Base-by-base conservation (phyloP, 257 asterid species). In the Forsythia viridissima region DNA sequence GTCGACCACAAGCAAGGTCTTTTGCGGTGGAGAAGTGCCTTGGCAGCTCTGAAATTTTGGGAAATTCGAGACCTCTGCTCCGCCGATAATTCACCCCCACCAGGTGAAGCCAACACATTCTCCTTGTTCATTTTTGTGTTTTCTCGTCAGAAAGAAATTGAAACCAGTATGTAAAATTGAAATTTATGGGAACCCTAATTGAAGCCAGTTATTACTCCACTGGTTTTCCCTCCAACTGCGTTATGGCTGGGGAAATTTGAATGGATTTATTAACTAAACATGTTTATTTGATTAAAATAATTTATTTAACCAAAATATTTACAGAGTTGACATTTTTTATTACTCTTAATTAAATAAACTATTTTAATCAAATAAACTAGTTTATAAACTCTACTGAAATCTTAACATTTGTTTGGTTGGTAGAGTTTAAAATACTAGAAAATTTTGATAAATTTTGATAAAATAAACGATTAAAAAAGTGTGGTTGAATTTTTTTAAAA, bases 51-150 rank as follows among this genome's bases (percentile, higher is more conserved):
- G 80, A 87, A 93, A 41, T 89, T 95, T 55, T 85, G 89, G 37
- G 99, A 89, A 72, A 95, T 93, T 71, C 98, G 90, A 82, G 92
- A 88, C 76, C 85, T 86, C 86, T 95, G 99, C 82, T 91, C 96
- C 73, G 90, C 92, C 42, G 99, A 86, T 82, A 95, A 84, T 38
- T 87, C 94, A 76, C 92, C 93, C 4, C 59, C 85, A 75, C 86
- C 57, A 30, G 75, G 79, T 30, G 57, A 8, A 57, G 7, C 83
- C 68, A 6, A 84, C 78, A 76, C 87, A 81, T 93, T 93, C 84
- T 93, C 98, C 83, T 82, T 76, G 77, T 69, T 85, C 94, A 88
- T 90, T 76, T 74, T 82, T 55, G 41, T 71, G 51, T 77, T 84
- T 71, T 76, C 82, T 63, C 16, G 39, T 59, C 36, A 4, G 37